A percentile compares a stretch with the other conserved stretches of the same genome.
Evolutionary conservation across 2,329 filamentous ascomycete genomes (phyloP).

Genomic region (Apiospora marii): DNA sequence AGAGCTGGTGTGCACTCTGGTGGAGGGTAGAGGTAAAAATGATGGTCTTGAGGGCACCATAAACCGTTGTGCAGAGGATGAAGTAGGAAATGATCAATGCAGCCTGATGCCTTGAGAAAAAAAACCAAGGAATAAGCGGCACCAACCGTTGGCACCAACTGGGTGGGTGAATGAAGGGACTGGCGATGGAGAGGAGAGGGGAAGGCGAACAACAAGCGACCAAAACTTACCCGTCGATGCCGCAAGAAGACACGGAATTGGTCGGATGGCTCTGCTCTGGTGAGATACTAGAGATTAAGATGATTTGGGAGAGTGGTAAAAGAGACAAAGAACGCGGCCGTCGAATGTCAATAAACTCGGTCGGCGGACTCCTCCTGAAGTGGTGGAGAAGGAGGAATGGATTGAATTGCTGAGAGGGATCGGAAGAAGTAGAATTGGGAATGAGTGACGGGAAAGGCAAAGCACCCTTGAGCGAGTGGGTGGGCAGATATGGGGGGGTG

Average conservation of each 20-base stretch:
- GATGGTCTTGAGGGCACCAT: not conserved
- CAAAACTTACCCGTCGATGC: not conserved
- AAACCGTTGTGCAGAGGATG: not conserved
- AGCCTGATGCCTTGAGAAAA: constrained; percentile 8
- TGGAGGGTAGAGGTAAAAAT: constrained; percentile 1
- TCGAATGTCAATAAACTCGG: constrained; percentile 35
- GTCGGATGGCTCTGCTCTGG: not conserved
- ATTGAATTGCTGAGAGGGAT: constrained; percentile 16
- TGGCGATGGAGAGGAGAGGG: constrained; percentile 3
- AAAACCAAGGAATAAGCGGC: constrained; percentile 22
- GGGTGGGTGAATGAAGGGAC: constrained; percentile 1
- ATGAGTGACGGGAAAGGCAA: constrained; percentile 5
- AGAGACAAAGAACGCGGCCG: constrained; percentile 31
- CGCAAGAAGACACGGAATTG: not conserved
- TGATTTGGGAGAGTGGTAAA: constrained; percentile 16
- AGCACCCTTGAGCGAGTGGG: not conserved
- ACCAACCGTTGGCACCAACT: constrained; percentile 17
- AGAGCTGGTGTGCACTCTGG: constrained; percentile 5
- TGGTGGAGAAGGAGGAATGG: constrained; percentile 20
- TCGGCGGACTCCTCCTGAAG: constrained; percentile 12
- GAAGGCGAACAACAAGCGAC: not conserved
- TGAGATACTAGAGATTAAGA: constrained; percentile 24
- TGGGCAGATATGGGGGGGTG: constrained; percentile 2
- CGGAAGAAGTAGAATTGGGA: constrained; percentile 11
- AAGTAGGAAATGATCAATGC: constrained; percentile 13